Percentiles rank a stretch among this genome's conserved stretches.
phyloP scores from a whole-genome alignment of 2,329 filamentous ascomycete genomes.

The Botryotinia globosa region DNA sequence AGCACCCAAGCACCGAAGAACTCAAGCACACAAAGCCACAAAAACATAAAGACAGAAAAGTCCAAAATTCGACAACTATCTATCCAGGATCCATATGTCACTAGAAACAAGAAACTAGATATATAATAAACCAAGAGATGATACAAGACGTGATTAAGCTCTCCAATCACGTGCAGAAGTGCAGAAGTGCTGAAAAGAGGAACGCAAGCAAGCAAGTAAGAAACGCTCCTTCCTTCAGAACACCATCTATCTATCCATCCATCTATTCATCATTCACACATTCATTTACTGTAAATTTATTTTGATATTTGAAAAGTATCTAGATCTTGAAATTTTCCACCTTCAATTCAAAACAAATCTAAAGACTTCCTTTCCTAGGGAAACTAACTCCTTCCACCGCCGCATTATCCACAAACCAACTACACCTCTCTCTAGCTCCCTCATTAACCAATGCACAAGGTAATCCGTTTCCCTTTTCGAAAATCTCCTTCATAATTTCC shows the following conservation, averaged over 20 bases:
- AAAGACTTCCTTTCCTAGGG: constrained; percentile 69
- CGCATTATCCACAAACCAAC: constrained; percentile 89
- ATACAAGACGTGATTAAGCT: background rate
- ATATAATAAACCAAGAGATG: too few species aligned
- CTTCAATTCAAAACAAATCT: constrained; percentile 24
- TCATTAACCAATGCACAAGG: constrained; percentile 89
- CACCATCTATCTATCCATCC: background rate
- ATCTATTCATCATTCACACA: background rate
- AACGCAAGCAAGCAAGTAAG: background rate
- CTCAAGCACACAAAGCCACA: too few species aligned
- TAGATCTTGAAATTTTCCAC: background rate
- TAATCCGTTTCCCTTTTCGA: constrained; percentile 70
- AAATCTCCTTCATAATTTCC: constrained; percentile 88
- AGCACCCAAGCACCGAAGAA: too few species aligned
- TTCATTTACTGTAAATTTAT: background rate
- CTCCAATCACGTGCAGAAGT: background rate
- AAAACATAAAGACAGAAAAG: too few species aligned
- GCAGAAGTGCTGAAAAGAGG: background rate
- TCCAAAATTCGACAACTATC: too few species aligned
- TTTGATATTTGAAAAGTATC: background rate
- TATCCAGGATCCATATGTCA: too few species aligned
- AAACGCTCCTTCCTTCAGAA: background rate
- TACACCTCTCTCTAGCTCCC: constrained; percentile 77
- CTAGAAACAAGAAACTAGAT: too few species aligned
- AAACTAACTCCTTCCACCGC: constrained; percentile 84